Evolutionary conservation across 371 early-diverging fungal species (phyloP).

Genomic region (Catenaria anguillulae): DNA sequence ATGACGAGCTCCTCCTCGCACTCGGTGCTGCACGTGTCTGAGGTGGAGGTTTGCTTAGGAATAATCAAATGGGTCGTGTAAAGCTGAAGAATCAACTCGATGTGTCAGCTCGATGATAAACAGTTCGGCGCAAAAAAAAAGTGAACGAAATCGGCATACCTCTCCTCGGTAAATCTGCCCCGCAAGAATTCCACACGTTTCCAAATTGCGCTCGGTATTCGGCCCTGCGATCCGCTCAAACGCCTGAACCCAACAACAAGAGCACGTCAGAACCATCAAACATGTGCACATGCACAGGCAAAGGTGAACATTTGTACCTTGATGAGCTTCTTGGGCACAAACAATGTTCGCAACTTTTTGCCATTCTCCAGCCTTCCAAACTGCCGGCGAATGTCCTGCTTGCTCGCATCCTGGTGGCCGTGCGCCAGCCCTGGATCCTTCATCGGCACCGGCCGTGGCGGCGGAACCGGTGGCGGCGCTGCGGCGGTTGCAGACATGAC

Average conservation of each 20-base stretch:
- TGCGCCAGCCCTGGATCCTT: background rate
- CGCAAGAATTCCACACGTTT: conserved; percentile 80
- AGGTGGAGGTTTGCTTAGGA: conserved; percentile 75
- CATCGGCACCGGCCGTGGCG: background rate
- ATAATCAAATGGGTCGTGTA: conserved; percentile 64
- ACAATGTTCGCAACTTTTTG: conserved; percentile 44
- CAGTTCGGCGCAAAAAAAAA: no score
- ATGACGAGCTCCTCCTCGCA: conserved; percentile 77
- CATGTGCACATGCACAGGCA: no score
- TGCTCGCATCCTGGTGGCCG: no score
- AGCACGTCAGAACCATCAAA: no score
- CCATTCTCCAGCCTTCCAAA: conserved; percentile 15
- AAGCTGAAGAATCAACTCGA: no score
- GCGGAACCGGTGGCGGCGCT: no score
- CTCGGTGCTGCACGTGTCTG: conserved; percentile 71
- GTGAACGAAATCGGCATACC: no score
- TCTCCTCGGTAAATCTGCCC: conserved; percentile 55
- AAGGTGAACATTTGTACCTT: conserved; percentile 41
- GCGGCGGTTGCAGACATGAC: no score
- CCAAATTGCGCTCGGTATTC: conserved; percentile 66
- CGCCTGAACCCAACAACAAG: no score
- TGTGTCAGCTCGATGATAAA: no score
- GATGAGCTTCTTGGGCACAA: conserved; percentile 45
- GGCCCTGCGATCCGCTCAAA: conserved; percentile 49
- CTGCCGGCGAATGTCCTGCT: background rate